Evolutionary conservation across 768 basidiomycete genomes (phyloP).

Genomic region (Macrocybe gigantea): DNA sequence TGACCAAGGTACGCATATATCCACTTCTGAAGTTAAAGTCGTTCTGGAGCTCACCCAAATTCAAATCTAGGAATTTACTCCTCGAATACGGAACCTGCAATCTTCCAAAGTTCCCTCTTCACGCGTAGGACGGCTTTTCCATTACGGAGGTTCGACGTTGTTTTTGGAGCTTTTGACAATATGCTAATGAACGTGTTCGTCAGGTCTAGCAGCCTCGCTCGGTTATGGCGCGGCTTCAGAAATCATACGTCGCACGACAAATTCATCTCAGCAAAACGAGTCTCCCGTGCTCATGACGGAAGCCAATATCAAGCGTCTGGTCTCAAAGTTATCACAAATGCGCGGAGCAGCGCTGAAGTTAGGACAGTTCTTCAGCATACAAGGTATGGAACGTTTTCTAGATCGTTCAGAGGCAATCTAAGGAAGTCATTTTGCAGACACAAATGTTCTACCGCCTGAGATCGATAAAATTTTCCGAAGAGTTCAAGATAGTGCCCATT

Average conservation of each 20-base stretch:
- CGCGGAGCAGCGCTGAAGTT: constrained; percentile 93
- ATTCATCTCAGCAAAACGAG: constrained; percentile 22
- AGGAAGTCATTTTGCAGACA: constrained; percentile 47
- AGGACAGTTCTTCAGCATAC: constrained; percentile 97
- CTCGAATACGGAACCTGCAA: constrained; percentile 43
- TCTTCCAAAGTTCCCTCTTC: constrained; percentile 92
- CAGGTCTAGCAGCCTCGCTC: constrained; percentile 88
- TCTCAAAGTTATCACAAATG: constrained; percentile 92
- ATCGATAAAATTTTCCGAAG: constrained; percentile 83
- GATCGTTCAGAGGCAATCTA: not conserved
- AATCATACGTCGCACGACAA: constrained; percentile 63
- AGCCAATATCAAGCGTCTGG: constrained; percentile 83
- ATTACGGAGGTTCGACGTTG: constrained; percentile 72
- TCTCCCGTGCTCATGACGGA: constrained; percentile 82
- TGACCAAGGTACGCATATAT: too few relatives aligned
- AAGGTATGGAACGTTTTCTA: constrained; percentile 39
- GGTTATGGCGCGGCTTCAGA: constrained; percentile 89
- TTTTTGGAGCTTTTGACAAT: not conserved
- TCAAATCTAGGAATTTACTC: constrained; percentile 5
- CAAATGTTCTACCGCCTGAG: constrained; percentile 81
- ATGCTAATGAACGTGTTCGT: not conserved
- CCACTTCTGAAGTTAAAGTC: not conserved
- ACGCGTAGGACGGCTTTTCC: constrained; percentile 81
- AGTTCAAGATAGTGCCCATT: constrained; percentile 94
- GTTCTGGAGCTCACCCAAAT: not conserved